phyloP scores from a whole-genome alignment of 2,329 filamentous ascomycete species.

The Penicillium sp. region DNA sequence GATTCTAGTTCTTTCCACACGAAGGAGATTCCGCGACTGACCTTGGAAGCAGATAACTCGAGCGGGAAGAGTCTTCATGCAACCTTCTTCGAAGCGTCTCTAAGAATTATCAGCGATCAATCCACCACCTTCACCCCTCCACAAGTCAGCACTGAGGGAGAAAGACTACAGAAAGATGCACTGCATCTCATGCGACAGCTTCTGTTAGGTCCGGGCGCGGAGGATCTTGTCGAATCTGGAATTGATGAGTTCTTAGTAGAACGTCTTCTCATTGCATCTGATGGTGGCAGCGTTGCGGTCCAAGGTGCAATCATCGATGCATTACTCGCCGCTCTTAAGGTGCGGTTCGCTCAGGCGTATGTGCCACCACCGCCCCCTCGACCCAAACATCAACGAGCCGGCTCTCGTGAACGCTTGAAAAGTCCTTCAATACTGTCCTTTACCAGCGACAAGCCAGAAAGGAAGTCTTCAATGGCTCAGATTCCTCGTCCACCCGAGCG shows the following conservation, averaged over 20 bases:
- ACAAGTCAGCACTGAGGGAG: constrained; percentile 51
- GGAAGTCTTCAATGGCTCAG: constrained; percentile 28
- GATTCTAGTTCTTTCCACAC: background rate
- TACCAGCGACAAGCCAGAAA: constrained; percentile 45
- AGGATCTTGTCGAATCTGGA: constrained; percentile 46
- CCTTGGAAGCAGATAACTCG: constrained; percentile 20
- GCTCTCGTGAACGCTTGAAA: constrained; percentile 40
- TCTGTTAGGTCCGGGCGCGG: constrained; percentile 39
- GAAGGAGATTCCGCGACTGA: constrained; percentile 1
- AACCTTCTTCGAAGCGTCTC: constrained; percentile 31
- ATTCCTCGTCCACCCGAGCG: constrained; percentile 58
- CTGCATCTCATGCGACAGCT: constrained; percentile 61
- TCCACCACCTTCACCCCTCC: constrained; percentile 8
- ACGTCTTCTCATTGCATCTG: constrained; percentile 61
- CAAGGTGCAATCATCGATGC: constrained; percentile 77
- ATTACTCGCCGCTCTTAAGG: constrained; percentile 70
- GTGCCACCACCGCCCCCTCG: constrained; percentile 30
- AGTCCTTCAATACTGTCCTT: constrained; percentile 47
- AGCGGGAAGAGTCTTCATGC: constrained; percentile 34
- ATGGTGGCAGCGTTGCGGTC: constrained; percentile 62
- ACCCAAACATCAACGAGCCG: constrained; percentile 36
- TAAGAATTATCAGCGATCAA: constrained; percentile 30
- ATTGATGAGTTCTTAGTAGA: constrained; percentile 71
- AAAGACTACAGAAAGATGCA: constrained; percentile 68
- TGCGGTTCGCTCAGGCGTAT: constrained; percentile 47